These are phyloP conservation scores for Leccinum fibrillosum DNA, from an alignment of 768 basidiomycete species.

Conservation along the genomic window DNA sequence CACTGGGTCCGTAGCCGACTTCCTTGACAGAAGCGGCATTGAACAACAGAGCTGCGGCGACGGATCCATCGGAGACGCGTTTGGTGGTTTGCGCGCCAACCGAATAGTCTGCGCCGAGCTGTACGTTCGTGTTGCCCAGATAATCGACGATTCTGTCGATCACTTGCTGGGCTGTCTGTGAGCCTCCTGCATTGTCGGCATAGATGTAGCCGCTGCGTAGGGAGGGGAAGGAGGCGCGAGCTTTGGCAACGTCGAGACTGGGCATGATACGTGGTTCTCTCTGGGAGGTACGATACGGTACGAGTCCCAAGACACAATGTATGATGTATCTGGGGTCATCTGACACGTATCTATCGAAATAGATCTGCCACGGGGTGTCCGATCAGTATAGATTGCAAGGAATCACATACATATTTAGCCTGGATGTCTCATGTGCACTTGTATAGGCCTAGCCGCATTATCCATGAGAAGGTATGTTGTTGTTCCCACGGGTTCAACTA, in stretches of 20 bases:
- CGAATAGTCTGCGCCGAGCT: conserved; percentile 69
- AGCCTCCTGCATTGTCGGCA: conserved; percentile 77
- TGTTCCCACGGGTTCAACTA: no score
- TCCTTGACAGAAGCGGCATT: conserved; percentile 62
- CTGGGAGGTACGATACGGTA: not conserved
- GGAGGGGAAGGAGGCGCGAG: conserved; percentile 61
- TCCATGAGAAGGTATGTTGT: no score
- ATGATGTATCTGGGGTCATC: conserved; percentile 1
- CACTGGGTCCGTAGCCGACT: conserved; percentile 63
- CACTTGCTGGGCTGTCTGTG: conserved; percentile 54
- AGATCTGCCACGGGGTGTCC: no score
- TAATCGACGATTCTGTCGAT: conserved; percentile 65
- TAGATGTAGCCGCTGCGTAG: conserved; percentile 59
- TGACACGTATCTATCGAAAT: not conserved
- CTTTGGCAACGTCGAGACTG: conserved; percentile 45
- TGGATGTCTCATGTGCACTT: conserved; percentile 16
- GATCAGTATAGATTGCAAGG: no score
- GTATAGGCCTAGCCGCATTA: no score
- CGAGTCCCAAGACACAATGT: not conserved
- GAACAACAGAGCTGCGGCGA: conserved; percentile 55
- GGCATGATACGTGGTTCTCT: conserved; percentile 9
- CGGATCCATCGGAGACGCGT: conserved; percentile 48
- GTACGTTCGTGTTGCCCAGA: conserved; percentile 67
- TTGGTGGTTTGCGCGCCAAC: conserved; percentile 52
- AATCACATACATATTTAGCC: no score